Evolutionary conservation across 2,329 filamentous ascomycete species (phyloP), one percentile per base, ranked within the genome.

Genomic region (Alternaria arborescens): DNA sequence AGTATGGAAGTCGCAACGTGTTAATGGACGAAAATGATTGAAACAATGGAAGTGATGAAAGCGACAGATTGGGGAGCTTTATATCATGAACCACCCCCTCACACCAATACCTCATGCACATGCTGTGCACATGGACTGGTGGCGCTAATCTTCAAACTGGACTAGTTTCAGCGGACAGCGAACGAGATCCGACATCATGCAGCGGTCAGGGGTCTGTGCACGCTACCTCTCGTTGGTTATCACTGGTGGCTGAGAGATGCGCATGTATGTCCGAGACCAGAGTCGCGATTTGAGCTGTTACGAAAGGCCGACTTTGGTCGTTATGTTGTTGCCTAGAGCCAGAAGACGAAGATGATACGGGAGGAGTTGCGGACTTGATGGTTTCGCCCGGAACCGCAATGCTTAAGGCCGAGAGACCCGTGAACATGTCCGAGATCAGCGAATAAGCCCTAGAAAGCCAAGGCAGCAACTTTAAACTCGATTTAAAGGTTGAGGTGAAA

Each of bases 321-420:
- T 47, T 42, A 58, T 54, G n/a, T 26, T 55, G 50, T n/a, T 58
- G 55, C 55, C 55, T 58, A 36, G 26, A n/a, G 24, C 28, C 14
- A 32, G 18, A 22, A 16, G 30, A 18, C 46, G 46, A 38, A 55
- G 32, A 46, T 11, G 24, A 20, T 11, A n/a, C 43, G 26, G 16
- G 24, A 16, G 12, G 22, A 38, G 18, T 24, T 30, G 34, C 53
- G 44, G 53, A 48, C 20, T 32, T 42, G 53, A 50, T 22, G 43
- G n/a, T 48, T 50, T 38, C 41, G 42, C 41, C 52, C 22, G 52
- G 22, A 38, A 47, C 34, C 30, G 48, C 16, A 20, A 16, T 55
- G 43, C 30, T 55, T 43, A 55, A 36, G 22, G 34, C 56, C 51
- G 53, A 38, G 26, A n/a, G 11, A 30, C 28, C 28, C 28, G 8